phyloP scores from a whole-genome alignment of 2,329 filamentous ascomycete species.

The Trichoderma sp. region DNA sequence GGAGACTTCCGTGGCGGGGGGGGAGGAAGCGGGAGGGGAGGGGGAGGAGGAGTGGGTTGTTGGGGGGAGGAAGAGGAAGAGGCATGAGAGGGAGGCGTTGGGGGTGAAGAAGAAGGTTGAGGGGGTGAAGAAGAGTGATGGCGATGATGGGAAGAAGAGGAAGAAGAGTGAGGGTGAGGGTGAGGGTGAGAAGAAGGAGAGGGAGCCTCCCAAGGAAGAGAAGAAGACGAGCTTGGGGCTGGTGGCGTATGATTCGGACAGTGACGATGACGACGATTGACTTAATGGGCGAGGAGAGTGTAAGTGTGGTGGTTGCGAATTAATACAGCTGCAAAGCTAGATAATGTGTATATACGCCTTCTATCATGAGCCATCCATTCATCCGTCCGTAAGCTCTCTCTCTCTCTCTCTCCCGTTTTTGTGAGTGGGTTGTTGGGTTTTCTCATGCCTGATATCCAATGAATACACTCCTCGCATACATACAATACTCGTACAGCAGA shows the following conservation, averaged over 20 bases:
- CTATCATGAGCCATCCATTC: background rate
- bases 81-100: conserved; percentile 35
- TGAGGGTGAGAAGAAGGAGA: conserved; percentile 25
- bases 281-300: background rate
- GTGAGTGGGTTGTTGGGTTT: background rate
- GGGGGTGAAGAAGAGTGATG: background rate
- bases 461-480: background rate
- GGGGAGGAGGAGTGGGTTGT: conserved; percentile 34
- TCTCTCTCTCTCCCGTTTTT: background rate
- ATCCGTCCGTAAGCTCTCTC: background rate
- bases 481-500: background rate
- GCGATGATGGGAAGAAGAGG: background rate
- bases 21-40: conserved; percentile 26
- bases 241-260: conserved; percentile 57
- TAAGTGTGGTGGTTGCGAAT: conserved; percentile 3
- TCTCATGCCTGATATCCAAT: background rate
- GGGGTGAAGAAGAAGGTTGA: conserved; percentile 29
- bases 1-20: conserved; percentile 23
- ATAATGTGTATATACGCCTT: conserved; percentile 18
- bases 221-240: conserved; percentile 37
- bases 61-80: conserved; percentile 38
- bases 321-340: conserved; percentile 17
- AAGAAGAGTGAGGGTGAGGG: background rate
- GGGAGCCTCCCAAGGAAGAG: background rate
- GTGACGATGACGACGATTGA: conserved; percentile 39